These are phyloP conservation scores for Wickerhamomyces xylosicus DNA, from an alignment of 805 yeast species.

Conservation along the genomic window DNA sequence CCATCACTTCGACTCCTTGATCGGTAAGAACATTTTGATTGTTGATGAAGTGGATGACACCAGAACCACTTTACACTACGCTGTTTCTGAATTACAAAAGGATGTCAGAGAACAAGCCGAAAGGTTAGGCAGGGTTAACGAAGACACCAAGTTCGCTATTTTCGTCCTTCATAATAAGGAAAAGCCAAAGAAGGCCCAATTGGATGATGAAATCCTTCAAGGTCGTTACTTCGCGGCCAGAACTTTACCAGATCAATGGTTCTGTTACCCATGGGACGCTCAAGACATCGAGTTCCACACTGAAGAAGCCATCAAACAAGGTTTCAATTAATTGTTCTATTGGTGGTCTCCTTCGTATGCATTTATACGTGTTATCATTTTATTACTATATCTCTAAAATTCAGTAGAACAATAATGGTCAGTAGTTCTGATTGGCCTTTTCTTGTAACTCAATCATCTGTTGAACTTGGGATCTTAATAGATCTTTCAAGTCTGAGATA, in stretches of 20 bases:
- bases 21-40: slow-evolving; percentile 72
- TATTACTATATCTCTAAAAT: no score
- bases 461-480: slow-evolving; percentile 76
- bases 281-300: slow-evolving; percentile 73
- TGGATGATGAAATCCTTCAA: slow-evolving; percentile 52
- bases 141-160: slow-evolving; percentile 57
- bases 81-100: slow-evolving; percentile 58
- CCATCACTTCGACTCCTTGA: slow-evolving; percentile 61
- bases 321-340: slow-evolving; percentile 32
- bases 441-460: slow-evolving; percentile 64
- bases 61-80: slow-evolving; percentile 82
- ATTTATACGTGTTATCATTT: no score
- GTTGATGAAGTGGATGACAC: slow-evolving; percentile 92
- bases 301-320: slow-evolving; percentile 51
- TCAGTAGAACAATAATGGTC: no score
- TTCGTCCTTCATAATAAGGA: slow-evolving; percentile 80
- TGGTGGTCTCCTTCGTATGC: no score
- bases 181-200: slow-evolving; percentile 69
- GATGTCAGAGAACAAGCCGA: slow-evolving; percentile 50
- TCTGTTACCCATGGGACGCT: slow-evolving; percentile 90
- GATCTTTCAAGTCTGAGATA: slow-evolving; percentile 77
- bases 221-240: slow-evolving; percentile 62
- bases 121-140: slow-evolving; percentile 46
- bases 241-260: slow-evolving; percentile 72
- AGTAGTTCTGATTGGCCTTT: no score